Conservation (phyloP, 306 rosid species). For the Prinsepia uniflora region DNA sequence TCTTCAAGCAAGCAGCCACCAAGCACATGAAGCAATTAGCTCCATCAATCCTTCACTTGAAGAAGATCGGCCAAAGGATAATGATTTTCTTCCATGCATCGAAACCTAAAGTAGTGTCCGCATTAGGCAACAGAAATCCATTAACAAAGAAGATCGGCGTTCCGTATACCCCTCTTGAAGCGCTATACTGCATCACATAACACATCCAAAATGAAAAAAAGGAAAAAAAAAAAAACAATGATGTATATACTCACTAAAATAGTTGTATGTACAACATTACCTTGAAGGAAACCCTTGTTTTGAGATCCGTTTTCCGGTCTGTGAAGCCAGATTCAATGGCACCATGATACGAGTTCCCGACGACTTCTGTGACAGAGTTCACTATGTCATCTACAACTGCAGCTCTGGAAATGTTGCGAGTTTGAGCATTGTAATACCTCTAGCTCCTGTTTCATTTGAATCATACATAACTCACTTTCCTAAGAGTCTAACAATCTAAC, state of each 20-base stretch:
- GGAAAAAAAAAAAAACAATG: too few relatives aligned
- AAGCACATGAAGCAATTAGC: not conserved
- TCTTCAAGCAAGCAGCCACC: too few relatives aligned
- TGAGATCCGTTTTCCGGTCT: slow-evolving; percentile 52
- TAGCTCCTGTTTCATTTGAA: slow-evolving; percentile 55
- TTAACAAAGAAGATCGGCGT: slow-evolving; percentile 84
- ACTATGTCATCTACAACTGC: slow-evolving; percentile 43
- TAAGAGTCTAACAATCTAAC: too few relatives aligned
- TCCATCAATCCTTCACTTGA: slow-evolving; percentile 32
- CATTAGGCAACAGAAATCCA: slow-evolving; percentile 73
- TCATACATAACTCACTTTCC: too few relatives aligned
- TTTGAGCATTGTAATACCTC: slow-evolving; percentile 52
- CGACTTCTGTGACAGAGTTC: slow-evolving; percentile 47
- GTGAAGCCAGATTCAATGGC: slow-evolving; percentile 52
- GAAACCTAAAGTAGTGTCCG: slow-evolving; percentile 39
- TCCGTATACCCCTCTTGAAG: slow-evolving; percentile 78
- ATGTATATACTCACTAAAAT: too few relatives aligned
- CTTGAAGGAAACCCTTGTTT: slow-evolving; percentile 87
- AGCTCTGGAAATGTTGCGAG: slow-evolving; percentile 55
- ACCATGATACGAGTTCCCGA: slow-evolving; percentile 44
- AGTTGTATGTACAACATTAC: slow-evolving; percentile 25
- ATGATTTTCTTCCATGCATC: slow-evolving; percentile 57
- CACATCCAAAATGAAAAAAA: slow-evolving; percentile 2
- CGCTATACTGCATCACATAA: slow-evolving; percentile 57
- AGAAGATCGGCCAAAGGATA: slow-evolving; percentile 49